A percentile compares a stretch with the other conserved stretches of the same genome.
phyloP scores from a whole-genome alignment of 352 stramenopile genomes.

The Globisporangium megalacanthum region DNA sequence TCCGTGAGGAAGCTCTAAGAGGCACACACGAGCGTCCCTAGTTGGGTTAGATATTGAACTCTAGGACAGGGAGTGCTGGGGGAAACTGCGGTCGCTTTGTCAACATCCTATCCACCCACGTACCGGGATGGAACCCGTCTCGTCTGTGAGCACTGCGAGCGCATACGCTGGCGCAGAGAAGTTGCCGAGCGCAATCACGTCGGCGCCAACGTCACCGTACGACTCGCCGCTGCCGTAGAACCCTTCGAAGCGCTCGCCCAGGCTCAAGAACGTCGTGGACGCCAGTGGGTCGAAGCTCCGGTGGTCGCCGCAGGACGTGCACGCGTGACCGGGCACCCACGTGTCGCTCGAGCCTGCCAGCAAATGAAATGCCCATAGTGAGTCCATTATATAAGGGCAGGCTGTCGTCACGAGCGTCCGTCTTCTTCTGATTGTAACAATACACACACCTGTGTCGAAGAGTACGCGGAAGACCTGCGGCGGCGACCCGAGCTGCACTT shows the following conservation, averaged over 20 bases:
- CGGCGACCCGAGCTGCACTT: constrained; percentile 23
- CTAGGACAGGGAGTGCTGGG: too few relatives aligned
- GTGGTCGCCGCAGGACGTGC: constrained; percentile 54
- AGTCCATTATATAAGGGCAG: background rate
- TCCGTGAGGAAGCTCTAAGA: constrained; percentile 36
- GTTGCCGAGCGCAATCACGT: constrained; percentile 32
- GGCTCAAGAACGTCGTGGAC: constrained; percentile 24
- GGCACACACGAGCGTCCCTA: background rate
- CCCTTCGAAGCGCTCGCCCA: constrained; percentile 25
- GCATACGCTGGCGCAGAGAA: constrained; percentile 21
- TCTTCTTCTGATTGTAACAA: too few relatives aligned
- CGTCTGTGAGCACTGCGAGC: constrained; percentile 36
- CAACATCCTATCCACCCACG: background rate
- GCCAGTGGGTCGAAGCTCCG: constrained; percentile 24
- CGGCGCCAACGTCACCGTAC: constrained; percentile 26
- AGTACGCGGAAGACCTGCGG: constrained; percentile 29
- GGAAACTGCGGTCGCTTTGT: too few relatives aligned
- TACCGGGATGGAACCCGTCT: constrained; percentile 45
- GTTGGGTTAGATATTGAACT: too few relatives aligned
- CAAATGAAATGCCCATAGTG: background rate
- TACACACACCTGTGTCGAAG: constrained; percentile 24
- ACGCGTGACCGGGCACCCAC: constrained; percentile 28
- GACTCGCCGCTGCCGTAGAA: constrained; percentile 49
- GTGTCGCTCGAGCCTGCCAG: constrained; percentile 27
- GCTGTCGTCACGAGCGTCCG: background rate